phyloP scores from a whole-genome alignment of 2,329 filamentous ascomycete species.

The Diaporthe sp. region DNA sequence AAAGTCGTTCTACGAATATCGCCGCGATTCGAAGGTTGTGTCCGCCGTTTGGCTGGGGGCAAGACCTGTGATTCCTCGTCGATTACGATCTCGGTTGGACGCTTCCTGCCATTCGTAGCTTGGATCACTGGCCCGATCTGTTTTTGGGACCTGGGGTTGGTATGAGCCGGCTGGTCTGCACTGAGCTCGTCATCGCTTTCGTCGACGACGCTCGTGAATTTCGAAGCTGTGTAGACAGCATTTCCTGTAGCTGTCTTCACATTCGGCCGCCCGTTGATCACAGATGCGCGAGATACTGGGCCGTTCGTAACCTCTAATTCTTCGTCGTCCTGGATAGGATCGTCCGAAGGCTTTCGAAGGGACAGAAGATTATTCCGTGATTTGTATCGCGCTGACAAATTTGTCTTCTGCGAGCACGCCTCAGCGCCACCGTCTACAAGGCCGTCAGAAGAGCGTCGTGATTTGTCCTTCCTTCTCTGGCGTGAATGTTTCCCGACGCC shows the following conservation, averaged over 20 bases:
- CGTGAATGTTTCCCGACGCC: neutral
- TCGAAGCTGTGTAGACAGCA: neutral
- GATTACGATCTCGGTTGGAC: neutral
- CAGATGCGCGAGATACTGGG: neutral
- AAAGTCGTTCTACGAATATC: conserved; percentile 32
- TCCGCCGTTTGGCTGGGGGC: conserved; percentile 23
- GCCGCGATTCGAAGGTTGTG: neutral
- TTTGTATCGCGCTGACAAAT: neutral
- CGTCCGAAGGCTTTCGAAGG: neutral
- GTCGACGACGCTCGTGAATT: neutral
- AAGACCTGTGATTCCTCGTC: neutral
- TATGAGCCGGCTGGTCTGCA: neutral
- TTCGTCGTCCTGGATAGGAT: conserved; percentile 37
- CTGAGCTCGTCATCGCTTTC: conserved; percentile 37
- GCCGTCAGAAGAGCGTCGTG: neutral
- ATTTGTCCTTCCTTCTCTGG: conserved; percentile 24
- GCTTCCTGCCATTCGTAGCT: conserved; percentile 19
- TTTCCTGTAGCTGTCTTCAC: neutral
- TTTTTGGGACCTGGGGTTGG: neutral
- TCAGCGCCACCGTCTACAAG: neutral
- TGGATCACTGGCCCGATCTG: neutral
- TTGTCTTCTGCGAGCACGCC: neutral
- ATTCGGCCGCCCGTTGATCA: neutral
- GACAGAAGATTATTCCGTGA: neutral
- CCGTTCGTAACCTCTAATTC: neutral